phyloP scores from a whole-genome alignment of 164 flowering plant species.

The Berberis thunbergii region DNA sequence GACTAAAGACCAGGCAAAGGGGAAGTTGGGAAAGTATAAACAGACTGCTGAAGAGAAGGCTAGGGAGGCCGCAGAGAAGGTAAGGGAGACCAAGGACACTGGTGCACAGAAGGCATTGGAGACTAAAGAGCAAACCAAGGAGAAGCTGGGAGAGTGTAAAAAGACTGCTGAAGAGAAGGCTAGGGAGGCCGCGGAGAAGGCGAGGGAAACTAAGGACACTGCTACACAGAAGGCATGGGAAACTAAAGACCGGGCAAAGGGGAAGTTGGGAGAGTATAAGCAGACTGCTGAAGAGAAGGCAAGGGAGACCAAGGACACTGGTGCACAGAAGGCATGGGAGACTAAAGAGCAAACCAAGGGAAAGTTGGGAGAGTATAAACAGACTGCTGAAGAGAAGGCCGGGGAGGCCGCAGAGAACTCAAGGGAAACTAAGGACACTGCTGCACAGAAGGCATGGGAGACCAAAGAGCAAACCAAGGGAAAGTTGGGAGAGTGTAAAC shows the following conservation, averaged over 20 bases:
- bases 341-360: too few relatives aligned
- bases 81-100: constrained; percentile 8
- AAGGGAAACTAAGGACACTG: too few relatives aligned
- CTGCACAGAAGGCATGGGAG: too few relatives aligned
- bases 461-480: too few relatives aligned
- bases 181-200: constrained; percentile 15
- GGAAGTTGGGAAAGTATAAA: constrained; percentile 18
- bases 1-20: constrained; percentile 1
- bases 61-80: constrained; percentile 14
- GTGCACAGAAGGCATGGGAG: not conserved
- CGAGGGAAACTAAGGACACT: constrained; percentile 8
- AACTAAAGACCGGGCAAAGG: not conserved
- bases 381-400: too few relatives aligned
- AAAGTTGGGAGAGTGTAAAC: too few relatives aligned
- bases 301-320: constrained; percentile 16
- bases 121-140: not conserved
- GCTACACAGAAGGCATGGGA: constrained; percentile 12
- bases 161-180: constrained; percentile 17
- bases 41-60: constrained; percentile 17
- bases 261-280: too few relatives aligned
- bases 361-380: too few relatives aligned
- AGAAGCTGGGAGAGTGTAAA: constrained; percentile 18
- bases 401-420: too few relatives aligned
- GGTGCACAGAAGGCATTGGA: constrained; percentile 13
- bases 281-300: constrained; percentile 13